A percentile compares a stretch with the other conserved stretches of the same genome.
These are phyloP conservation scores for Fusarium sp. DNA, from an alignment of 2,329 filamentous ascomycete genomes.

Conservation along the genomic window DNA sequence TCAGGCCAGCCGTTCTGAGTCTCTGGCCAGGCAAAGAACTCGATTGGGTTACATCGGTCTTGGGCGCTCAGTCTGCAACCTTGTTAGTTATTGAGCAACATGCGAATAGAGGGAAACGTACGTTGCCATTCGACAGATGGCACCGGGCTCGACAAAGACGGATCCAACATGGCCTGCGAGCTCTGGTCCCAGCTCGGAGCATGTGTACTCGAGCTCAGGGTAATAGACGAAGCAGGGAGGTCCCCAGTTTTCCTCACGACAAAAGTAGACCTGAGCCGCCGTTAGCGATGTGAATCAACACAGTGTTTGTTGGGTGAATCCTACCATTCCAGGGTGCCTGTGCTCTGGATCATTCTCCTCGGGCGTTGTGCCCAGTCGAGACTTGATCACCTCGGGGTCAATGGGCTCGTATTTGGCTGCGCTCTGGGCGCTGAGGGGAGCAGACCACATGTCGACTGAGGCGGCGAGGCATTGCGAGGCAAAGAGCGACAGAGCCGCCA, in stretches of 20 bases:
- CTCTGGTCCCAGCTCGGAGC: slow-evolving; percentile 33
- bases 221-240: slow-evolving; percentile 39
- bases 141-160: slow-evolving; percentile 40
- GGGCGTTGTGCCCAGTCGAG: slow-evolving; percentile 36
- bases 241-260: slow-evolving; percentile 43
- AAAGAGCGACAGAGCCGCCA: slow-evolving; percentile 26
- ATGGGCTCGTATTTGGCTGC: slow-evolving; percentile 30
- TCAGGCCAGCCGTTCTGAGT: slow-evolving; percentile 37
- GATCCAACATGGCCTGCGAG: slow-evolving; percentile 41
- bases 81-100: slow-evolving; percentile 13
- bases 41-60: slow-evolving; percentile 25
- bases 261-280: slow-evolving; percentile 42
- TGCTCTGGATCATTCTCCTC: slow-evolving; percentile 24
- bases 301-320: neutral
- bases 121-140: slow-evolving; percentile 42
- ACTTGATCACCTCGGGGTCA: slow-evolving; percentile 35
- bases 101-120: slow-evolving; percentile 1
- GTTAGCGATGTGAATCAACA: slow-evolving; percentile 6
- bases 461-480: slow-evolving; percentile 23
- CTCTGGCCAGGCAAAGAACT: slow-evolving; percentile 44
- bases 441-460: slow-evolving; percentile 42
- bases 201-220: slow-evolving; percentile 41
- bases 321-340: slow-evolving; percentile 36
- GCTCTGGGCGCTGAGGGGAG: slow-evolving; percentile 27
- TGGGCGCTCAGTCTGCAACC: slow-evolving; percentile 15